A percentile compares a stretch with the other conserved stretches of the same genome.
Conservation (phyloP, 2,329 filamentous ascomycete species). For the Emergomyces africanus region DNA sequence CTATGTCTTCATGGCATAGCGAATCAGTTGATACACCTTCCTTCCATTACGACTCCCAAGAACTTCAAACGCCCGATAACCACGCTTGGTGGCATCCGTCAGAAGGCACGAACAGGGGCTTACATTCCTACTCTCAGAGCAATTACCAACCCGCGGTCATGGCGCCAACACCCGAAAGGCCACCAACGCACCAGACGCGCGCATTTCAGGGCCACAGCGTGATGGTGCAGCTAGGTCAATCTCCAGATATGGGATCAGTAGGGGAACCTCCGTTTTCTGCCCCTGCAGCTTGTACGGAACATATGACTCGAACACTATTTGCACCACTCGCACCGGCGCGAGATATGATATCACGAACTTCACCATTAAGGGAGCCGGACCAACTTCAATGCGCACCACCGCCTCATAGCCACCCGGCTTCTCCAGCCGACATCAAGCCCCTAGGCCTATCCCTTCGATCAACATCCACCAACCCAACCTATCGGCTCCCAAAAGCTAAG, state of each 20-base stretch:
- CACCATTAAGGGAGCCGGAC: slow-evolving; percentile 1
- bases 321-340: slow-evolving; percentile 1
- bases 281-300: slow-evolving; percentile 6
- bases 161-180: slow-evolving; percentile 23
- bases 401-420: slow-evolving; percentile 5
- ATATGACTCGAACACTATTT: slow-evolving; percentile 2
- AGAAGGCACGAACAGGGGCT: slow-evolving; percentile 21
- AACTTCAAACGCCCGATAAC: slow-evolving; percentile 24
- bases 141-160: slow-evolving; percentile 22
- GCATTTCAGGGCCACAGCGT: slow-evolving; percentile 26
- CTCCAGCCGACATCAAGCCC: slow-evolving; percentile 1
- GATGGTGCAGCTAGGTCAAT: slow-evolving; percentile 27
- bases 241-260: slow-evolving; percentile 21
- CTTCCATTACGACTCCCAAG: slow-evolving; percentile 25
- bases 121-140: slow-evolving; percentile 23
- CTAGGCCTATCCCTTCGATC: slow-evolving; percentile 1
- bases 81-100: slow-evolving; percentile 28
- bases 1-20: slow-evolving; percentile 30
- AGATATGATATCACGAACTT: not conserved
- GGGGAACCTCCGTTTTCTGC: slow-evolving; percentile 18
- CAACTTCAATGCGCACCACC: slow-evolving; percentile 2
- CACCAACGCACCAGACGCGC: slow-evolving; percentile 19
- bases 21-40: slow-evolving; percentile 25
- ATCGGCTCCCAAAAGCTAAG: slow-evolving; percentile 16
- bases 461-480: slow-evolving; percentile 7